phyloP scores from a whole-genome alignment of 164 flowering plant genomes.

The Chimonanthus praecox region DNA sequence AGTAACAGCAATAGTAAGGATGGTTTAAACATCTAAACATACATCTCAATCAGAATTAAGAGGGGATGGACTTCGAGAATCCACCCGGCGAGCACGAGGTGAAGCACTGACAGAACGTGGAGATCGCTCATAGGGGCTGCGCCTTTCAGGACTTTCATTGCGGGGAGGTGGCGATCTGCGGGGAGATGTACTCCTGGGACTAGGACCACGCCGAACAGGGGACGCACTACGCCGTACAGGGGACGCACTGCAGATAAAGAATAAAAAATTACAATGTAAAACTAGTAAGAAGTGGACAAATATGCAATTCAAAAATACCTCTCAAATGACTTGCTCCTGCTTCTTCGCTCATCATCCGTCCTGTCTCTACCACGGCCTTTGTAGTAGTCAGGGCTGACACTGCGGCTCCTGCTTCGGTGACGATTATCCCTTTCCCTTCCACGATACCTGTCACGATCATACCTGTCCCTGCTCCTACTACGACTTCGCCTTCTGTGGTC shows the following conservation, averaged over 20 bases:
- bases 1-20: not conserved
- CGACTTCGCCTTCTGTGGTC: constrained; percentile 59
- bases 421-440: constrained; percentile 62
- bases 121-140: constrained; percentile 33
- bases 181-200: constrained; percentile 56
- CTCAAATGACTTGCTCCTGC: constrained; percentile 53
- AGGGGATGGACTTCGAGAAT: constrained; percentile 58
- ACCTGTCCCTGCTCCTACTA: constrained; percentile 72
- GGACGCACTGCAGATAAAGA: constrained; percentile 31
- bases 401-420: constrained; percentile 71
- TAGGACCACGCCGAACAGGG: constrained; percentile 22
- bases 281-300: not conserved
- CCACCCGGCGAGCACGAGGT: constrained; percentile 42
- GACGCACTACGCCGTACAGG: constrained; percentile 34
- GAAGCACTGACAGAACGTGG: constrained; percentile 48
- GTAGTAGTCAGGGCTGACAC: constrained; percentile 58
- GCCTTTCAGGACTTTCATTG: constrained; percentile 45
- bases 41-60: constrained; percentile 56
- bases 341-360: constrained; percentile 49
- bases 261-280: not conserved
- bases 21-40: constrained; percentile 7
- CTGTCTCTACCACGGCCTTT: constrained; percentile 57
- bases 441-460: constrained; percentile 60
- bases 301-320: constrained; percentile 32
- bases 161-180: constrained; percentile 28